phyloP scores from a whole-genome alignment of 495 filamentous ascomycete genomes.

The Podospora conica region DNA sequence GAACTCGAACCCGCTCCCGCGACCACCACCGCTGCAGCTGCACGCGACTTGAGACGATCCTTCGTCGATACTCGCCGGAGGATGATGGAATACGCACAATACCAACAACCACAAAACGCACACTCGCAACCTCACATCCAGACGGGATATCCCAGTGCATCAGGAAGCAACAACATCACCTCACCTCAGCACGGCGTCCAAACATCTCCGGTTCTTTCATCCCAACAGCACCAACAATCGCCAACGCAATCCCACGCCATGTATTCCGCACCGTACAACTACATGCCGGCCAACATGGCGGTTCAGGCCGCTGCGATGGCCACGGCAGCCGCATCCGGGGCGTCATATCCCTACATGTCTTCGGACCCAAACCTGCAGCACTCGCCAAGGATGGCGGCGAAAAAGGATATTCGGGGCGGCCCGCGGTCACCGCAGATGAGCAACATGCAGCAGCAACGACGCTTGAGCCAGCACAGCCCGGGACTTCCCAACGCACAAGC shows the following conservation, averaged over 20 bases:
- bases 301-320: constrained; percentile 55
- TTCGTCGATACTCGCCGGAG: constrained; percentile 25
- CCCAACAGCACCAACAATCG: constrained; percentile 49
- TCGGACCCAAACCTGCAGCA: constrained; percentile 51
- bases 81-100: constrained; percentile 68
- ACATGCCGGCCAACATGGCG: constrained; percentile 52
- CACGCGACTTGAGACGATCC: constrained; percentile 17
- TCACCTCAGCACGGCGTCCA: constrained; percentile 53
- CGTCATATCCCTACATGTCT: constrained; percentile 51
- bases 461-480: constrained; percentile 62
- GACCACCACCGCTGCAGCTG: constrained; percentile 13
- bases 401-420: constrained; percentile 51
- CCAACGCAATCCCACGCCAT: constrained; percentile 51
- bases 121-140: constrained; percentile 43
- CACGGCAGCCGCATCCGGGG: constrained; percentile 62
- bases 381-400: constrained; percentile 54
- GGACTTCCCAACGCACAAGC: constrained; percentile 50
- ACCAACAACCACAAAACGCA: constrained; percentile 53
- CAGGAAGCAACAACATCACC: constrained; percentile 54
- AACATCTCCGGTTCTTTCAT: constrained; percentile 58
- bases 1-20: neutral
- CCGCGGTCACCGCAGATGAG: constrained; percentile 59
- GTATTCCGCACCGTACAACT: constrained; percentile 54
- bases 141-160: constrained; percentile 45
- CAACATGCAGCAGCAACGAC: constrained; percentile 43